These are phyloP conservation scores for Filobasidium uniguttulatum DNA, from an alignment of 1,284 basidiomycete species.

Conservation along the genomic window DNA sequence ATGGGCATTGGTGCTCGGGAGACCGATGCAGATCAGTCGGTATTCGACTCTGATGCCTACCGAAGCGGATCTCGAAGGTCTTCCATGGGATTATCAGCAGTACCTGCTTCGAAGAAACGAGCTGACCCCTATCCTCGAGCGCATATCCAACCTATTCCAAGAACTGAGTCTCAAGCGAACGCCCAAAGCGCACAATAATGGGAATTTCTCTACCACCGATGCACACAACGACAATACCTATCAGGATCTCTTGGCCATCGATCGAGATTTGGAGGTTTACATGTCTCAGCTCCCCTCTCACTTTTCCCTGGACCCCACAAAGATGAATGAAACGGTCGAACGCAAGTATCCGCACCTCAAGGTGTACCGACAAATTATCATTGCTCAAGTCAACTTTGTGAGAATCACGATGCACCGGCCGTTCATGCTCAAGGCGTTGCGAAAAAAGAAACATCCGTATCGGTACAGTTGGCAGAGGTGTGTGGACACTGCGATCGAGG, in stretches of 20 bases:
- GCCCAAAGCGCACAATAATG: background rate
- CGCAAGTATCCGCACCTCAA: conserved; percentile 9
- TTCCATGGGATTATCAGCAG: conserved; percentile 12
- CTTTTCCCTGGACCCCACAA: conserved; percentile 10
- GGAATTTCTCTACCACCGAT: conserved; percentile 5
- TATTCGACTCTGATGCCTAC: conserved; percentile 13
- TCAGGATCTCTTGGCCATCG: conserved; percentile 11
- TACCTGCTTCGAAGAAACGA: conserved; percentile 8
- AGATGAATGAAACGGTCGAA: conserved; percentile 9
- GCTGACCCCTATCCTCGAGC: conserved; percentile 11
- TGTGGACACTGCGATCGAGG: conserved; percentile 11
- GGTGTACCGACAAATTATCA: conserved; percentile 10
- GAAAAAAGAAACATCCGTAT: conserved; percentile 11
- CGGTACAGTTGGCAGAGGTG: conserved; percentile 13
- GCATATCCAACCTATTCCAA: conserved; percentile 11
- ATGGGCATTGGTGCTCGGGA: conserved; percentile 11
- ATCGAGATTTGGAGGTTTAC: conserved; percentile 8
- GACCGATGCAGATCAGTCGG: conserved; percentile 10
- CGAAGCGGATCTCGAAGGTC: conserved; percentile 7
- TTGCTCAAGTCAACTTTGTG: conserved; percentile 8
- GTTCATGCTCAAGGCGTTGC: conserved; percentile 11
- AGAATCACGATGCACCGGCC: conserved; percentile 12
- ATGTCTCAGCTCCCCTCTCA: conserved; percentile 3
- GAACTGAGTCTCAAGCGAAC: conserved; percentile 7
- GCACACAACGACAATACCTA: conserved; percentile 9